phyloP scores from a whole-genome alignment of 345 rosid genomes.

The Rhizophora apiculata region DNA sequence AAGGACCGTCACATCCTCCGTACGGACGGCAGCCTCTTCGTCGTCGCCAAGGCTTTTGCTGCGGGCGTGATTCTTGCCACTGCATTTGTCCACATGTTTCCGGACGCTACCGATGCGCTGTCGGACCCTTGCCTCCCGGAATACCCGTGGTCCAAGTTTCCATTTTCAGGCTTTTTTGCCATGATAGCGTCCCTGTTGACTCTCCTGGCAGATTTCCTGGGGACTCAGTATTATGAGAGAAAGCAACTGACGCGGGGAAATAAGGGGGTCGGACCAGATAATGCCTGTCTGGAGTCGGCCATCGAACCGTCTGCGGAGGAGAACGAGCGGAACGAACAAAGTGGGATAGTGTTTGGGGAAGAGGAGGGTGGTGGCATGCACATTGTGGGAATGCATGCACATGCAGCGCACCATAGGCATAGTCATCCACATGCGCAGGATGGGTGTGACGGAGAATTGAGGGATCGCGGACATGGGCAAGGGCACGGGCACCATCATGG shows the following conservation, averaged over 20 bases:
- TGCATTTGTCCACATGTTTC: conserved; percentile 91
- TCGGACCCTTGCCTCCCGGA: conserved; percentile 64
- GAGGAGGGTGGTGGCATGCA: conserved; percentile 82
- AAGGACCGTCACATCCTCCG: conserved; percentile 54
- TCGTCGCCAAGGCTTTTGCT: conserved; percentile 81
- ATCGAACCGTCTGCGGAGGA: conserved; percentile 31
- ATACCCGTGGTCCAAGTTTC: conserved; percentile 76
- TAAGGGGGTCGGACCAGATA: conserved; percentile 22
- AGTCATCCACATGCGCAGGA: conserved; percentile 55
- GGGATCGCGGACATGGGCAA: conserved; percentile 16
- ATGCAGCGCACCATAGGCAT: conserved; percentile 82
- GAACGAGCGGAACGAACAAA: conserved; percentile 16
- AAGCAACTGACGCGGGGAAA: conserved; percentile 49
- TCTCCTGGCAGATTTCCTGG: conserved; percentile 74
- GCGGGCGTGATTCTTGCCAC: conserved; percentile 96
- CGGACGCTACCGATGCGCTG: conserved; percentile 56
- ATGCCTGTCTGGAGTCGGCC: conserved; percentile 41
- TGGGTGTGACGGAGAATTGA: conserved; percentile 46
- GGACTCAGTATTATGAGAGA: conserved; percentile 83
- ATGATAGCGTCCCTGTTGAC: conserved; percentile 76
- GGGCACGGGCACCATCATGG: conserved; percentile 7
- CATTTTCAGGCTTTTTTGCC: conserved; percentile 80
- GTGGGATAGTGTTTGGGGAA: conserved; percentile 65
- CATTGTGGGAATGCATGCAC: conserved; percentile 88
- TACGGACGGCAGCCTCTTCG: conserved; percentile 57